Base-by-base conservation (phyloP, 225 moss, liverwort and hornwort species). In the Polytrichum formosum region DNA sequence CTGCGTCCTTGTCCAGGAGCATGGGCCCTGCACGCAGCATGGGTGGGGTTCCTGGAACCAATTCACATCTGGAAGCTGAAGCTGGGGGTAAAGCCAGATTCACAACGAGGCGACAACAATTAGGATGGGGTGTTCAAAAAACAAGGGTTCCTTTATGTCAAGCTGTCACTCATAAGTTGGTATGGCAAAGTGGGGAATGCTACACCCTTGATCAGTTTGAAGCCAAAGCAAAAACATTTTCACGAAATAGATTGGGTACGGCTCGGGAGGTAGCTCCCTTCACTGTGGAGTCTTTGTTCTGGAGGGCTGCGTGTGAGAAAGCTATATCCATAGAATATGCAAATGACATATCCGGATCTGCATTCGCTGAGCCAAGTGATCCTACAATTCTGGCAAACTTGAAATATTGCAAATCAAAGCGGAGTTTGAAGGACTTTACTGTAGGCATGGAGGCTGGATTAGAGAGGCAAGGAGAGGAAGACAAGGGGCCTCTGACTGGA, bases 161-260 rank as follows among this genome's bases (percentile, higher is more conserved):
- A 55, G 82, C 82, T 16, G 79, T 84, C 56, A 82, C 84, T n/a
- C 88, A 88, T 67, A 88, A 88, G 75, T 75, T 84, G 20, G 88
- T 88, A 7, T 88, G 88, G 88, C 84, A 88, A 73, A 88, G 88
- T 53, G 88, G 88, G 65, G 88, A 88, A 64, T 77, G 70, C 64
- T 88, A 88, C 67, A 88, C 82, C 37, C 62, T 88, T 25, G 88
- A 88, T 21, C 84, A 84, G 75, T 88, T 88, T 63, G 88, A 88
- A 69, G 55, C 75, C 33, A 88, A 84, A 77, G 84, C 88, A 2
- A 88, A 88, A 73, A 21, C 70, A n/a, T 88, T 88, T 64, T 65
- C 82, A 5, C 88, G 88, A 18, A 69, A 74, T 33, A 84, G 82
- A 59, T 77, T 88, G 23, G 88, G 88, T 28, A 84, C 84, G 20